A percentile compares a stretch with the other conserved stretches of the same genome.
phyloP scores from a whole-genome alignment of 129 eudicot genomes.

The Arctium minus region DNA sequence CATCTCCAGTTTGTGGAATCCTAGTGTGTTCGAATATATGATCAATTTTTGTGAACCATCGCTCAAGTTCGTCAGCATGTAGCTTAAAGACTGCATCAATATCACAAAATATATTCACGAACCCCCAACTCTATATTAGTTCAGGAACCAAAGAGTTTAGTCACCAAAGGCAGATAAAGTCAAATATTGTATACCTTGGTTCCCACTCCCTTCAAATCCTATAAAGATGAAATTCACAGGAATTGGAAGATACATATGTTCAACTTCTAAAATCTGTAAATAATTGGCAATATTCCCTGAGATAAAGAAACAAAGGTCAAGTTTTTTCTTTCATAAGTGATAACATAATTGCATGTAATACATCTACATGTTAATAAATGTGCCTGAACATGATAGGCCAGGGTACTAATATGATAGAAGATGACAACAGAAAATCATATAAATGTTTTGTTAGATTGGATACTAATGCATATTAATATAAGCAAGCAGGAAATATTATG shows the following conservation, averaged over 20 bases:
- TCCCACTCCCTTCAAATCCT: conserved; percentile 96
- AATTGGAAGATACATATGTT: conserved; percentile 82
- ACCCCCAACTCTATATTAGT: conserved; percentile 7
- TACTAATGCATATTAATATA: background rate
- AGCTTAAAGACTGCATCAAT: conserved; percentile 66
- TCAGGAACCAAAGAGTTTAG: background rate
- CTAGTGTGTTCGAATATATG: conserved; percentile 92
- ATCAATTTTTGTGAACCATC: conserved; percentile 96
- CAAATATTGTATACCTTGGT: conserved; percentile 53
- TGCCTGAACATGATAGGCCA: background rate
- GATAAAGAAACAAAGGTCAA: conserved; percentile 17
- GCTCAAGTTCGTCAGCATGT: conserved; percentile 76
- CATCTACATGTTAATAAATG: background rate
- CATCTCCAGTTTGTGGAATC: conserved; percentile 76
- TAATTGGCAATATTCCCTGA: conserved; percentile 86
- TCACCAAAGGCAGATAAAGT: background rate
- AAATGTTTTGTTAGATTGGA: background rate
- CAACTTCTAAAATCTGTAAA: conserved; percentile 84
- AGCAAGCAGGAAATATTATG: background rate
- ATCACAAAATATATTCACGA: conserved; percentile 14
- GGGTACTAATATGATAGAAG: background rate
- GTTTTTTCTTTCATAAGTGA: conserved; percentile 1
- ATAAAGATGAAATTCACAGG: conserved; percentile 96
- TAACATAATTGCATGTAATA: background rate
- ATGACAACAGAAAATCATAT: background rate